A percentile compares a stretch with the other conserved stretches of the same genome.
phyloP scores from a whole-genome alignment of 129 eudicot genomes.

The Saussurea involucrata region DNA sequence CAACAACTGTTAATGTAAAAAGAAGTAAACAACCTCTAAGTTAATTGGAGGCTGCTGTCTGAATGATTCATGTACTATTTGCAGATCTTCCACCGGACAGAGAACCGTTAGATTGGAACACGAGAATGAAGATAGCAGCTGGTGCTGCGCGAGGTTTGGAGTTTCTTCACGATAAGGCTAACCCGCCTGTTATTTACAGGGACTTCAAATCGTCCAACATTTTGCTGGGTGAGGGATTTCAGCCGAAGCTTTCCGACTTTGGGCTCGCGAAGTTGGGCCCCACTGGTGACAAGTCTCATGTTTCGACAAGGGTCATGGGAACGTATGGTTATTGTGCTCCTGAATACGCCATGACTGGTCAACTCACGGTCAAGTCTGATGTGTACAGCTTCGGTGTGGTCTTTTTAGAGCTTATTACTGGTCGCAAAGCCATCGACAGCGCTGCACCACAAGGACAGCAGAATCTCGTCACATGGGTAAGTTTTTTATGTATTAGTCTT shows the following conservation, averaged over 20 bases:
- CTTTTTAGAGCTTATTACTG: slow-evolving; percentile 90
- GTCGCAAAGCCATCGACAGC: slow-evolving; percentile 92
- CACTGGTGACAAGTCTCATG: slow-evolving; percentile 96
- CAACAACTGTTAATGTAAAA: no score
- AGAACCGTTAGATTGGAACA: slow-evolving; percentile 92
- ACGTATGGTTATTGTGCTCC: slow-evolving; percentile 99
- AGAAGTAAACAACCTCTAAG: neutral
- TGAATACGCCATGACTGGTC: slow-evolving; percentile 99
- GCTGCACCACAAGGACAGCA: slow-evolving; percentile 85
- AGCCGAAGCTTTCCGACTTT: slow-evolving; percentile 90
- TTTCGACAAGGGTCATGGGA: slow-evolving; percentile 96
- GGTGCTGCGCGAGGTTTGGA: slow-evolving; percentile 96
- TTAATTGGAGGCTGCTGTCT: neutral
- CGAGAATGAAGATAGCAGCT: slow-evolving; percentile 90
- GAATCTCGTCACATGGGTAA: slow-evolving; percentile 93
- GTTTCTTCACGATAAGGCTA: slow-evolving; percentile 94
- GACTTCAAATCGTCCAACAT: slow-evolving; percentile 96
- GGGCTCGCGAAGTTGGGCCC: slow-evolving; percentile 98
- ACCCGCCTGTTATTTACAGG: slow-evolving; percentile 93
- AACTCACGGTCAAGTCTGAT: slow-evolving; percentile 87
- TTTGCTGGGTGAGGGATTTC: slow-evolving; percentile 71
- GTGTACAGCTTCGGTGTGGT: slow-evolving; percentile 97
- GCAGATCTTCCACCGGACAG: slow-evolving; percentile 85
- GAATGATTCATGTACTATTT: neutral
- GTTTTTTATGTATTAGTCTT: no score